phyloP scores from a whole-genome alignment of 208 protist species.

The Wallacemonas sp. region DNA sequence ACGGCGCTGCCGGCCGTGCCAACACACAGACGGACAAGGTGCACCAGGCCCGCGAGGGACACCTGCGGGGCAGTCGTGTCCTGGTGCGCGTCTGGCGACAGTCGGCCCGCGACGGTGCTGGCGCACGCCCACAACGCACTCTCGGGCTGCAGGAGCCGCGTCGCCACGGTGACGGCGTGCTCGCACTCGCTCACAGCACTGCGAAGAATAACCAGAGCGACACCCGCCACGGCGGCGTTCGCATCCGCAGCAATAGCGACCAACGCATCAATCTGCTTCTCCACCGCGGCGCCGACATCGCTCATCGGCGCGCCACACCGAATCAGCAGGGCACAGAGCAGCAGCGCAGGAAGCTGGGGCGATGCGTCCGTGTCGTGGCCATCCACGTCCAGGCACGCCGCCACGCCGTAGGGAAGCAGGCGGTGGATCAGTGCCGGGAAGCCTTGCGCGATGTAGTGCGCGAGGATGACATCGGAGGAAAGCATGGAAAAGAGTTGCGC shows the following conservation, averaged over 20 bases:
- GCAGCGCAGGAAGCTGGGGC: constrained; percentile 1
- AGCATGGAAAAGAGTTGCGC: constrained; percentile 6
- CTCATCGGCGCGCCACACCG: constrained; percentile 12
- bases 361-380: not conserved
- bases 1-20: not conserved
- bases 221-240: not conserved
- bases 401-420: not conserved
- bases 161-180: not conserved
- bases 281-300: constrained; percentile 3
- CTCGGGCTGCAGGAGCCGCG: not conserved
- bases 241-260: not conserved
- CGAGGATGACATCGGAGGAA: constrained; percentile 1
- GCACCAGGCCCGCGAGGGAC: not conserved
- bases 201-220: constrained; percentile 10
- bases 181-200: constrained; percentile 12
- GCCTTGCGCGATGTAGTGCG: constrained; percentile 10
- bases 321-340: constrained; percentile 13
- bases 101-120: not conserved
- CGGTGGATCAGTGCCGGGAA: constrained; percentile 6
- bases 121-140: not conserved
- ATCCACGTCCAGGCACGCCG: not conserved
- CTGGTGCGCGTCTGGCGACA: not conserved
- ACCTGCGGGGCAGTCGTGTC: not conserved
- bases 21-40: constrained; percentile 15
- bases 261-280: constrained; percentile 10